Evolutionary conservation across 352 stramenopile species (phyloP), one percentile per base, ranked within the genome.

Genomic region (Discostella stelligera): DNA sequence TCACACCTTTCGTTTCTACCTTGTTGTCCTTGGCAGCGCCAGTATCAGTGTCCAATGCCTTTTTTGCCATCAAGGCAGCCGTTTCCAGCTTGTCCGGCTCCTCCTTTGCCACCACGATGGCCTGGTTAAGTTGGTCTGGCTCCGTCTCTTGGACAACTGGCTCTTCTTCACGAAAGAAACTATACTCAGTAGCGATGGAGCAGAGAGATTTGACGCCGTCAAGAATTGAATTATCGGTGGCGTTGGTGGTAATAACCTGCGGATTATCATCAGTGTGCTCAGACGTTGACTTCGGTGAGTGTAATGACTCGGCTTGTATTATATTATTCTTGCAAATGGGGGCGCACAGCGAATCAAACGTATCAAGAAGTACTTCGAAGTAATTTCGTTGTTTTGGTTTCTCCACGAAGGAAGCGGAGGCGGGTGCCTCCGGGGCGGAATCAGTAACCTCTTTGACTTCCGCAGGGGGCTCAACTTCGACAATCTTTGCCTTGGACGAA

Each of bases 51-150:
- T 58, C 50, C 50, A 58, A 58, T 37, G 50, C 50, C 18, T 58
- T 58, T 5, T 58, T 58, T 30, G 50, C 50, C 50, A 58, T 58
- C 9, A 37, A 37, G 50, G 50, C 50, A 8, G 50, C 50, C 11
- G n/a, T 11, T 21, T 55, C 14, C 0, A 55, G 48, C 6, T 23
- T 7, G 18, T 16, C 48, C 23, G 18, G n/a, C 4, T 55, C 16
- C 18, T 27, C 16, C 48, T 5, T 32, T 32, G 27, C 27, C 27
- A 2, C 5, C 27, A 32, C 27, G 27, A 32, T 32, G 27, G 5
- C 27, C 27, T 32, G 27, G 13, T 44, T 8, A 44, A 44, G 37
- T 8, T 44, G 4, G 37, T 8, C 37, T 10, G 7, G 37, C 11
- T 41, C 32, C 32, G 32, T 41, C 32, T 44, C 37, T 44, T 44